Evolutionary conservation across 148 eudicot species (phyloP), one percentile per base, ranked within the genome.

Genomic region (Chenopodium suecicum): DNA sequence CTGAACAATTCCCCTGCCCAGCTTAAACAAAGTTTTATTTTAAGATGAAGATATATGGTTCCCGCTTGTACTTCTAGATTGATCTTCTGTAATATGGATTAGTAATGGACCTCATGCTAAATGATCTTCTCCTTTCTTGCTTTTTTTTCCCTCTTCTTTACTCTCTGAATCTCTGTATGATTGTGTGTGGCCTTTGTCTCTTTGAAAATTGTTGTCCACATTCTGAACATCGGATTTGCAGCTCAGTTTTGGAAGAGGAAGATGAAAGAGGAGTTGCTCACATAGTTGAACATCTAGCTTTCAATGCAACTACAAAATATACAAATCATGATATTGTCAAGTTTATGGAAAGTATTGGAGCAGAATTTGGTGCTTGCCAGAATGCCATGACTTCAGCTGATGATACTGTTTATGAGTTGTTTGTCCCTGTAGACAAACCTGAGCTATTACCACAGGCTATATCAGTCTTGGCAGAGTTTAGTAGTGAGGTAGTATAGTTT

Each of bases 221-320:
- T 72, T 72, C 86, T 87, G 82, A 80, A 70, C 80, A 76, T 72
- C 82, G 79, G 78, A 71, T 86, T 84, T 65, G 88, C 97, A 94
- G 98, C 88, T 94, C 98, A 87, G 94, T 94, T 85, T 87, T 94
- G 89, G 98, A 94, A 84, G 97, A 91, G 83, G 94, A 94, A 83
- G 90, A 92, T 86, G 95, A 94, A 81, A 89, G 97, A 85, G 98
- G 98, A 65, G 95, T 94, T 87, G 97, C 97, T 79, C 97, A 92
- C 85, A 90, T 94, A 78, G 94, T 94, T 41, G 98, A 94, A 89
- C 98, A 94, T 89, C 91, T 94, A 73, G 98, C 98, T 70, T 94
- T 94, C 83, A 94, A 94, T 84, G 94, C 98, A 75, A 94, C 98
- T 60, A 84, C 90, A 81, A 94, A 90, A 58, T 94, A 92, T 83